A percentile compares a stretch with the other conserved stretches of the same genome.
These are phyloP conservation scores for Paraphysoderma sedebokerense DNA, from an alignment of 371 early-diverging fungal genomes.

Conservation along the genomic window DNA sequence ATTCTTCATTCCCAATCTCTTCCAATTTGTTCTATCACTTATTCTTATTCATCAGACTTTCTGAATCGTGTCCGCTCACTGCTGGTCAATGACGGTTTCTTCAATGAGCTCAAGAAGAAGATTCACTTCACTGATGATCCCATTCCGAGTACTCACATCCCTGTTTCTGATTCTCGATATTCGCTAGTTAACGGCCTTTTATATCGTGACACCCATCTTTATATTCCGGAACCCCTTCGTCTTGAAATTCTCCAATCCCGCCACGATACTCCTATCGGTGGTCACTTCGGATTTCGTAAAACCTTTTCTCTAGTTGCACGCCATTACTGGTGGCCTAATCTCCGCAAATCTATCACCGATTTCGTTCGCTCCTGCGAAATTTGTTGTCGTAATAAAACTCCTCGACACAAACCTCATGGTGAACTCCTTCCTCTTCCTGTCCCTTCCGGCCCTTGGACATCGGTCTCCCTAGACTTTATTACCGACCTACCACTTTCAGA, in stretches of 20 bases:
- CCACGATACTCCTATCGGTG: conserved; percentile 7
- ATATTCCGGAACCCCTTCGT: too few species aligned
- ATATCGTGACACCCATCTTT: too few species aligned
- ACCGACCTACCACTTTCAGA: conserved; percentile 6
- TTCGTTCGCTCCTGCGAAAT: conserved; percentile 7
- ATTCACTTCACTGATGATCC: too few species aligned
- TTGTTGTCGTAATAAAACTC: conserved; percentile 6
- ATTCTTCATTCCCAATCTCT: too few species aligned
- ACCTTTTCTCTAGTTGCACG: conserved; percentile 7
- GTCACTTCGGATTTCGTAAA: conserved; percentile 12
- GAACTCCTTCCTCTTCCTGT: conserved; percentile 5
- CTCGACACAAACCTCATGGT: conserved; percentile 6
- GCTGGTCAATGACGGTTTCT: too few species aligned
- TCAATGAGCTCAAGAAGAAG: too few species aligned
- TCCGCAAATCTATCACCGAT: not conserved
- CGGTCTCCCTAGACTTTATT: conserved; percentile 12
- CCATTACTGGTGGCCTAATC: conserved; percentile 9
- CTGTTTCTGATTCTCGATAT: too few species aligned
- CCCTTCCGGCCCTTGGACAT: conserved; percentile 2
- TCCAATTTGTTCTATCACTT: too few species aligned
- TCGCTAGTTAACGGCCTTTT: too few species aligned
- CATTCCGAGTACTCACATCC: too few species aligned
- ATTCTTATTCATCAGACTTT: too few species aligned
- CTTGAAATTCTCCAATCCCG: not conserved
- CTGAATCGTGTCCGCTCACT: too few species aligned